Base-by-base conservation (phyloP, 139 green algal genomes). In the Prasinococcaceae sp. region DNA sequence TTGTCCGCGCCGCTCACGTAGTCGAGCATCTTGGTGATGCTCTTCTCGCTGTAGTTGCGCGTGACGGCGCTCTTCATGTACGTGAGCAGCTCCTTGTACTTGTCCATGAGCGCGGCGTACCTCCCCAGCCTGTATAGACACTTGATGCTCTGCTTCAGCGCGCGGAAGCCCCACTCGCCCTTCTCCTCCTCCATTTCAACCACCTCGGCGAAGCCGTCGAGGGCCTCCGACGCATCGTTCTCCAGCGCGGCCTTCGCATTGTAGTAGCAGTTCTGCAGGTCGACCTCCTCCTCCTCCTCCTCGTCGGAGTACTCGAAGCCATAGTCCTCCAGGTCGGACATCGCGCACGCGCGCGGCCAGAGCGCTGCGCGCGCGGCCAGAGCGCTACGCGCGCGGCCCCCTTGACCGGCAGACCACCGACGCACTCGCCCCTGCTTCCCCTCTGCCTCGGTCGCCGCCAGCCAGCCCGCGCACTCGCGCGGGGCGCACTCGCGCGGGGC, bases 201-300 rank as follows among this genome's bases (percentile, higher is more conserved):
- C 3, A 98, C 90, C 33, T 84, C 59, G 32, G 77, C 53, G 53
- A 98, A 98, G 14, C 86, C 90, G 0, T 81, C 63, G 20, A 93
- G 64, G 0, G 87, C 84, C 22, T 92, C 76, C n/a, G n/a, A n/a
- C n/a, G n/a, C n/a, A 53, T 96, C 95, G 75, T 98, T n/a, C 2
- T 70, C 47, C 22, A 68, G 38, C 16, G 60, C 60, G 16, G 6
- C 60, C 16, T 65, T 27, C 2, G 60, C 17, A 53, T 96, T 96
- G 75, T 98, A 98, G 54, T 98, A 98, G 47, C 93, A 79, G 61
- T 98, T 98, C 45, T 98, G 90, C 17, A 95, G 93, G 55, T 98
- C 90, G 10, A 98, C 81, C 47, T 92, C 83, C 19, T 93, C 79
- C 58, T 94, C 77, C 57, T 94, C 90, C 32, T 86, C 86, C 25